Percentiles rank a stretch among this genome's conserved stretches.
Evolutionary conservation across 2,329 filamentous ascomycete genomes (phyloP).

Genomic region (Verticillium klebahnii): DNA sequence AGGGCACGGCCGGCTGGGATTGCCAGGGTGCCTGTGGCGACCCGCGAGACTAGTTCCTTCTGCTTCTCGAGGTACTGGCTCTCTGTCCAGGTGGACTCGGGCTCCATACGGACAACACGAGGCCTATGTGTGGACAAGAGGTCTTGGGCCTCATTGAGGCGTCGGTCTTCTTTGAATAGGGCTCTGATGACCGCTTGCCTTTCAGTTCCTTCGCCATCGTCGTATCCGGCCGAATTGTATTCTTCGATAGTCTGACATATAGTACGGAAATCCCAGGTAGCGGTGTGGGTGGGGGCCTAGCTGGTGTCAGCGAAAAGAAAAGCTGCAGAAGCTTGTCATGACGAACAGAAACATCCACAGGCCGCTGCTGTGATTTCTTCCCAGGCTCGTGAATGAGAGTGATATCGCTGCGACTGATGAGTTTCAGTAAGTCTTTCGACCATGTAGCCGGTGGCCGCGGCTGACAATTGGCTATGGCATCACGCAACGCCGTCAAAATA

Average conservation of each 20-base stretch:
- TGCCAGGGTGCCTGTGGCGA: constrained; percentile 83
- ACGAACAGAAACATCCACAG: constrained; percentile 39
- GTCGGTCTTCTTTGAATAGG: constrained; percentile 87
- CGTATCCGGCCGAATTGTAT: constrained; percentile 55
- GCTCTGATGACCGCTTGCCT: constrained; percentile 77
- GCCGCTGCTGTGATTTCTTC: constrained; percentile 27
- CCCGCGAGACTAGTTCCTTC: constrained; percentile 80
- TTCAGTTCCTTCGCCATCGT: constrained; percentile 79
- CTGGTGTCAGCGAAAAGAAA: constrained; percentile 16
- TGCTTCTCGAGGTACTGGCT: constrained; percentile 86
- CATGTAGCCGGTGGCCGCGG: constrained; percentile 75
- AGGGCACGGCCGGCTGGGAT: constrained; percentile 84
- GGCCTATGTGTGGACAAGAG: constrained; percentile 83
- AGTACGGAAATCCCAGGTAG: constrained; percentile 70
- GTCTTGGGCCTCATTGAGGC: constrained; percentile 78
- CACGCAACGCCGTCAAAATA: constrained; percentile 73
- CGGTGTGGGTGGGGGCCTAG: constrained; percentile 58
- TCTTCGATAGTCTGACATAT: constrained; percentile 67
- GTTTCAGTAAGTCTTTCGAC: constrained; percentile 63
- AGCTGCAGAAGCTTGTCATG: background rate
- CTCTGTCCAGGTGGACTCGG: constrained; percentile 75
- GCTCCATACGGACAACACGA: constrained; percentile 71
- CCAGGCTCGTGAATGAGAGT: constrained; percentile 56
- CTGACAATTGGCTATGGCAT: constrained; percentile 81
- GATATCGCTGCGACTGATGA: constrained; percentile 81